A percentile compares a stretch with the other conserved stretches of the same genome.
These are phyloP conservation scores for Colletotrichum sp. DNA, from an alignment of 2,329 filamentous ascomycete species.

Conservation along the genomic window DNA sequence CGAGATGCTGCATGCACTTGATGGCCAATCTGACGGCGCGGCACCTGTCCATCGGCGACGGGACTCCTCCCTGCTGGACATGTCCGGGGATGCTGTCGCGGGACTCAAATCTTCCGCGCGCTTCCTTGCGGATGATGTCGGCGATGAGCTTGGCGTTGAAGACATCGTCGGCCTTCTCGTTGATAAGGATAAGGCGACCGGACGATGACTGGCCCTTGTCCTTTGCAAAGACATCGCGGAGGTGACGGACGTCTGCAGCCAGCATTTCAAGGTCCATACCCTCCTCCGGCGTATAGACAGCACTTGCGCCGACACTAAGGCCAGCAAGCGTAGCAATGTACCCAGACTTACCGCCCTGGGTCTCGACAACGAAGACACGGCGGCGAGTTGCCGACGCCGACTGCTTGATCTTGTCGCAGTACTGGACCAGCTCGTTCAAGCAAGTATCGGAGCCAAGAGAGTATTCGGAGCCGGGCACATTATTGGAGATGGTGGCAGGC, in stretches of 20 bases:
- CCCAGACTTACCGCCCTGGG: slow-evolving; percentile 91
- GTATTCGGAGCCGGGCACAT: slow-evolving; percentile 97
- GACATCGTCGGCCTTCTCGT: slow-evolving; percentile 89
- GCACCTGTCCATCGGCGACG: slow-evolving; percentile 94
- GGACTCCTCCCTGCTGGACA: slow-evolving; percentile 92
- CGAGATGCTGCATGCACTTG: slow-evolving; percentile 91
- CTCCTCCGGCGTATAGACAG: slow-evolving; percentile 97
- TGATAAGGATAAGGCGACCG: slow-evolving; percentile 94
- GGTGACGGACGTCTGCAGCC: slow-evolving; percentile 84
- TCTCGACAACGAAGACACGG: slow-evolving; percentile 97
- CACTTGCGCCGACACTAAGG: slow-evolving; percentile 87
- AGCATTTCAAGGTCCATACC: slow-evolving; percentile 95
- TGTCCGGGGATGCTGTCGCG: slow-evolving; percentile 91
- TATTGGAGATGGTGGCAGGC: slow-evolving; percentile 98
- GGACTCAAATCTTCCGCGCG: slow-evolving; percentile 89
- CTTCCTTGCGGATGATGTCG: slow-evolving; percentile 94
- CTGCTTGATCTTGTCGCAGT: slow-evolving; percentile 97
- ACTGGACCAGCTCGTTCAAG: slow-evolving; percentile 90
- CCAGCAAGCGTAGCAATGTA: slow-evolving; percentile 93
- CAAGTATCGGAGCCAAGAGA: slow-evolving; percentile 96
- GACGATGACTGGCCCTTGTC: slow-evolving; percentile 90
- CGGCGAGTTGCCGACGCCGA: slow-evolving; percentile 92
- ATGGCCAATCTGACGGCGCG: slow-evolving; percentile 91
- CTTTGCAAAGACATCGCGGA: slow-evolving; percentile 83
- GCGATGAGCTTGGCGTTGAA: slow-evolving; percentile 95